Conservation (phyloP, 768 basidiomycete genomes). For the Mycena maculata region DNA sequence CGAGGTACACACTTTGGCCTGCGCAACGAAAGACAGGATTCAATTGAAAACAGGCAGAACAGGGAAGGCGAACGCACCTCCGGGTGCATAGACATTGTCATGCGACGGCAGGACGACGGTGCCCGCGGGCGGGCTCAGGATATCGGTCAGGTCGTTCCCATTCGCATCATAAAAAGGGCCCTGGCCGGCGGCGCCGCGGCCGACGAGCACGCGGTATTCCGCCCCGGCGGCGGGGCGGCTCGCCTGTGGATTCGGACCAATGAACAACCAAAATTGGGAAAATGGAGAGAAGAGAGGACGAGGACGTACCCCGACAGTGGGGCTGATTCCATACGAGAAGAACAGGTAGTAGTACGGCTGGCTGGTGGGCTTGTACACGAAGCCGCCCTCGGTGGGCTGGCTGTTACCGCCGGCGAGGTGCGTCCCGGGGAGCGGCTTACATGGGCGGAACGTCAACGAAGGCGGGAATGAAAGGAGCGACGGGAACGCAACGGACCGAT, state of each 20-base stretch:
- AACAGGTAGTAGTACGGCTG: constrained; percentile 28
- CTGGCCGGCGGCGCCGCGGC: no score
- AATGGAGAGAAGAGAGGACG: background rate
- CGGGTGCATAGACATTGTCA: constrained; percentile 44
- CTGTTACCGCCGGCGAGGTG: constrained; percentile 28
- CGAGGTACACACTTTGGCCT: constrained; percentile 28
- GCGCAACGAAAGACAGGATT: background rate
- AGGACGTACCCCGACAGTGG: constrained; percentile 35
- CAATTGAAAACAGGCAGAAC: background rate
- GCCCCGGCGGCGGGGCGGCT: no score
- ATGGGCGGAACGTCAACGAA: background rate
- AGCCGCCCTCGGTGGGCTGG: constrained; percentile 23
- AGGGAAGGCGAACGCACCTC: constrained; percentile 30
- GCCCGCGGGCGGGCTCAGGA: constrained; percentile 28
- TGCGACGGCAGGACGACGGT: constrained; percentile 42
- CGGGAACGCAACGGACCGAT: constrained; percentile 13
- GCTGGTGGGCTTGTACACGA: constrained; percentile 29
- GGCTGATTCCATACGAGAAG: constrained; percentile 34
- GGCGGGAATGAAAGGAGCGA: background rate
- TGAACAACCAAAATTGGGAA: no score
- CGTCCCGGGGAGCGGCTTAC: constrained; percentile 28
- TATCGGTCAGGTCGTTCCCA: no score
- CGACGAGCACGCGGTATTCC: no score
- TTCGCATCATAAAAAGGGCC: no score
- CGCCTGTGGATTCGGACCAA: no score